A percentile compares a stretch with the other conserved stretches of the same genome.
These are phyloP conservation scores for Pelargonium fulgidum DNA, from an alignment of 441 rosid species.

Conservation along the genomic window DNA sequence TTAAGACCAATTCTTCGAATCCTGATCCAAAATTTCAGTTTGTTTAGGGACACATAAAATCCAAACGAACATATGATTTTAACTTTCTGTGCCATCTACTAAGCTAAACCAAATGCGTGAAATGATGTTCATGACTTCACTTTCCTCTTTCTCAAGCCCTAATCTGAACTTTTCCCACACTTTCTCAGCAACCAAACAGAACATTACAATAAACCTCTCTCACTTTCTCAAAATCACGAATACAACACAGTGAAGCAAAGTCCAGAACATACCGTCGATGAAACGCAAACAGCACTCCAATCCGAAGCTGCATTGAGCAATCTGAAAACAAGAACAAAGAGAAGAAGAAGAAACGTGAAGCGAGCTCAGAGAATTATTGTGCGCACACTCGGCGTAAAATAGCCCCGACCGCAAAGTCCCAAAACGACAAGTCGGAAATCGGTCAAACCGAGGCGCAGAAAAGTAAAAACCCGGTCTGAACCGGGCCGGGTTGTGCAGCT, in stretches of 20 bases:
- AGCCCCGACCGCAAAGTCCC: background rate
- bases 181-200: conserved; percentile 7
- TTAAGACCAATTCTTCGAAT: background rate
- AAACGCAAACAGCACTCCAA: background rate
- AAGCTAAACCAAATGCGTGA: background rate
- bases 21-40: background rate
- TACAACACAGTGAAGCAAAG: background rate
- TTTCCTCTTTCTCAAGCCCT: background rate
- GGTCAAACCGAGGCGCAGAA: no score
- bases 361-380: background rate
- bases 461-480: background rate
- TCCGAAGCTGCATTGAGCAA: conserved; percentile 2
- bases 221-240: background rate
- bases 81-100: background rate
- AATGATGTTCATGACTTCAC: background rate
- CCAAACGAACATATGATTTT: background rate
- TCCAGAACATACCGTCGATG: background rate
- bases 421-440: no score
- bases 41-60: background rate
- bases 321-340: background rate
- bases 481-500: background rate
- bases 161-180: conserved; percentile 4
- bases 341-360: background rate
- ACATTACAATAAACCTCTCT: background rate
- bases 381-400: background rate